Base-by-base conservation (phyloP, 108 stramenopile genomes). In the Fistulifera solaris region DNA sequence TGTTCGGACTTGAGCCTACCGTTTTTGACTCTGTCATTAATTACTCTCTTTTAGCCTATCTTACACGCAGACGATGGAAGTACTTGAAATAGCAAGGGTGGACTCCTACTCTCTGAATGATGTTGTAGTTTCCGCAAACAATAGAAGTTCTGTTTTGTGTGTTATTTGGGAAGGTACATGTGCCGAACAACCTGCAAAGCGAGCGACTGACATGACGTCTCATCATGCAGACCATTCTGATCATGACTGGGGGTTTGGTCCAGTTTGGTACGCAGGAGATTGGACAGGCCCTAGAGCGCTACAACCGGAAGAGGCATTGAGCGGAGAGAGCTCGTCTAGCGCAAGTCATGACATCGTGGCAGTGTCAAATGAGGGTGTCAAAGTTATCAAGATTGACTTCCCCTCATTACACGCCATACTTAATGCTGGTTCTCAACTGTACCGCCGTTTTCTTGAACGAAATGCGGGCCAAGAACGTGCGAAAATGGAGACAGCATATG, bases 101-200 rank as follows among this genome's bases (percentile, higher is more conserved):
- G 88, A 78, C 10, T 78, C 77, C 16, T 83, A 64, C 47, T 70
- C 65, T 42, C 52, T 53, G 46, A 70, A 75, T 58, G 82, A 83
- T 23, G 55, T 81, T 42, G 80, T 90, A 38, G 47, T 90, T 18
- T 72, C 74, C n/a, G 64, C 84, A 14, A 38, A 56, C 0, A 63
- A 72, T 26, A 60, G 88, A 19, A 66, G 48, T 27, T 58, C 79
- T 13, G 41, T 71, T 16, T 61, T 90, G 47, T 83, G 82, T 41
- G 84, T 90, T 6, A 80, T 90, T 0, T 90, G 88, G 88, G 88
- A 90, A 66, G 88, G 88, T 23, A 83, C 88, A 21, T 90, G 88
- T 57, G 69, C 85, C 40, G 88, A 90, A 62, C 65, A 69, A 35
- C 63, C 82, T 39, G 39, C 50, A n/a, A 51, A n/a, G 15, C 19